phyloP scores from a whole-genome alignment of 2,329 filamentous ascomycete genomes.

The Scopulariopsis brevicaulis region DNA sequence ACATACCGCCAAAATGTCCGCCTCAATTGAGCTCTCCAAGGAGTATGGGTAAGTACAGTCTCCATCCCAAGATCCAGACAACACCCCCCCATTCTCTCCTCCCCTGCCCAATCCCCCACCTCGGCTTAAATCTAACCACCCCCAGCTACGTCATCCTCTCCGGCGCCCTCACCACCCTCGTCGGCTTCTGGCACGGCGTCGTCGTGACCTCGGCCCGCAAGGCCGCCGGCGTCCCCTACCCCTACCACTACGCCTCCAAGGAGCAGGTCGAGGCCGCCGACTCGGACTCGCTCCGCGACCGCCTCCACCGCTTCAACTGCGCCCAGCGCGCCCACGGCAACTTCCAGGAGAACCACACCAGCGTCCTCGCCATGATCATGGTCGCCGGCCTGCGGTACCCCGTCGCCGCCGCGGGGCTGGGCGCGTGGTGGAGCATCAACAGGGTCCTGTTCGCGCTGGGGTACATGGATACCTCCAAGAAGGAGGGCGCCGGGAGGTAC shows the following conservation, averaged over 20 bases:
- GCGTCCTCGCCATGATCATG: constrained; percentile 38
- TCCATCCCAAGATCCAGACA: neutral
- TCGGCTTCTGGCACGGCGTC: constrained; percentile 40
- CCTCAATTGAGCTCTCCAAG: constrained; percentile 29
- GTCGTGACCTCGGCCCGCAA: constrained; percentile 39
- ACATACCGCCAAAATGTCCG: constrained; percentile 24
- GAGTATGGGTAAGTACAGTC: constrained; percentile 35
- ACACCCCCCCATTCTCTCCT: neutral
- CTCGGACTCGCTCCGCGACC: constrained; percentile 39
- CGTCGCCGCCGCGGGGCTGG: constrained; percentile 33
- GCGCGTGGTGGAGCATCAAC: constrained; percentile 37
- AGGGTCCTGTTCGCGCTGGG: constrained; percentile 43
- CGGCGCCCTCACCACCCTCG: constrained; percentile 43
- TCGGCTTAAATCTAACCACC: neutral
- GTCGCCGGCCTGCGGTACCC: constrained; percentile 47
- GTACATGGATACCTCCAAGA: constrained; percentile 26
- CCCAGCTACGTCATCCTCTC: constrained; percentile 48
- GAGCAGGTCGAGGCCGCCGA: constrained; percentile 21
- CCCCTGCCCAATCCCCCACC: neutral
- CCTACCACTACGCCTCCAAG: constrained; percentile 40
- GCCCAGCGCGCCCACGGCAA: constrained; percentile 52
- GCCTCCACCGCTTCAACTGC: constrained; percentile 48
- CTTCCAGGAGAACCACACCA: constrained; percentile 49
- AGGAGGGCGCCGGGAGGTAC: neutral
- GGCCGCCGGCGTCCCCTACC: constrained; percentile 42